A percentile compares a stretch with the other conserved stretches of the same genome.
Conservation (phyloP, 2,329 filamentous ascomycete genomes). For the Thermothelomyces thermophilus region DNA sequence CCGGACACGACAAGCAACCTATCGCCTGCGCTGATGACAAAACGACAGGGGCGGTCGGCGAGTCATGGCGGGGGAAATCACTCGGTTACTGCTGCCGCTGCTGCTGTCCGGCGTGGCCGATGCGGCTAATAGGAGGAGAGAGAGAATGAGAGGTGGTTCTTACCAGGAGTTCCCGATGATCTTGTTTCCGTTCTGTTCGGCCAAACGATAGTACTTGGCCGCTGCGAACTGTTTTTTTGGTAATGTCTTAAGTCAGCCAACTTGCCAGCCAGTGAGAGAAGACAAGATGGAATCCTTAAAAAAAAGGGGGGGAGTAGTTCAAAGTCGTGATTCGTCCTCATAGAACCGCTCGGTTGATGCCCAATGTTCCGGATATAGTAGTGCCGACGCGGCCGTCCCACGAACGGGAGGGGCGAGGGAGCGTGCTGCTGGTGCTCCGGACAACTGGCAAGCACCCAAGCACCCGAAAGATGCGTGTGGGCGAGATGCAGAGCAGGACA, state of each 20-base stretch:
- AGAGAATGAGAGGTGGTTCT: constrained; percentile 29
- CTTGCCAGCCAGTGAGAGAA: constrained; percentile 37
- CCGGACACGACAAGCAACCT: no score
- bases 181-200: constrained; percentile 83
- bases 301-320: constrained; percentile 5
- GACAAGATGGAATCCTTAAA: constrained; percentile 31
- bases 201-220: constrained; percentile 86
- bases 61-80: neutral
- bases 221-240: constrained; percentile 56
- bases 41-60: no score
- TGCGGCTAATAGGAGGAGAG: neutral
- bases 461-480: no score
- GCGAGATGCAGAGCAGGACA: neutral
- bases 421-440: no score
- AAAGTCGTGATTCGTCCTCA: constrained; percentile 27
- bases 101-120: neutral
- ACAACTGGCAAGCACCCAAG: constrained; percentile 10
- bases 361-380: constrained; percentile 19
- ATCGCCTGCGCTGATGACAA: no score
- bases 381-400: neutral
- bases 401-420: neutral
- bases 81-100: neutral
- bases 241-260: constrained; percentile 25
- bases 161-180: constrained; percentile 93
- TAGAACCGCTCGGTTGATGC: constrained; percentile 12